phyloP scores from a whole-genome alignment of 495 filamentous ascomycete genomes.

The Hapsidospora chrysogenum region DNA sequence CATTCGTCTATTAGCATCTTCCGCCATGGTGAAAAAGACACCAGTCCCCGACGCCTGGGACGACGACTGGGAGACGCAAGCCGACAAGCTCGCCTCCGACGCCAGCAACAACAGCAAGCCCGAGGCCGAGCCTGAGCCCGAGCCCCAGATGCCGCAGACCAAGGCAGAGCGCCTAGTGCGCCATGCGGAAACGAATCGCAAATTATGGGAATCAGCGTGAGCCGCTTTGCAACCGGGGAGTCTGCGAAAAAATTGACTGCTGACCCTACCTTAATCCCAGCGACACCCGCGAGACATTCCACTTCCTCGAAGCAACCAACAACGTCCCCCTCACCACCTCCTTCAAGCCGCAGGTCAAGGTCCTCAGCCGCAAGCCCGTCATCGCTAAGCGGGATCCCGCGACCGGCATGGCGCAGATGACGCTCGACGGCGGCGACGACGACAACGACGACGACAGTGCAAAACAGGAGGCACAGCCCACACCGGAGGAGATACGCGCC shows the following conservation, averaged over 20 bases:
- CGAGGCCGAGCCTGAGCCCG: conserved; percentile 22
- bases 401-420: conserved; percentile 36
- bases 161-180: conserved; percentile 64
- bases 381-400: conserved; percentile 29
- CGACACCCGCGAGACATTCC: conserved; percentile 39
- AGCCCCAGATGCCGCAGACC: conserved; percentile 25
- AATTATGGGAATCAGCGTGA: conserved; percentile 85
- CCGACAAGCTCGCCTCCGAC: conserved; percentile 39
- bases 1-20: neutral
- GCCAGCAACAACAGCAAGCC: neutral
- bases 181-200: conserved; percentile 66
- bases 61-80: conserved; percentile 71
- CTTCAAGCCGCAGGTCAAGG: conserved; percentile 69
- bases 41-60: conserved; percentile 65
- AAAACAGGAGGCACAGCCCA: conserved; percentile 37
- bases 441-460: conserved; percentile 46
- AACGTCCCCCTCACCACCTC: conserved; percentile 54
- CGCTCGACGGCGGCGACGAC: conserved; percentile 44
- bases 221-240: conserved; percentile 12
- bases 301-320: conserved; percentile 52
- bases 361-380: conserved; percentile 68
- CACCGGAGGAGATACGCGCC: conserved; percentile 51
- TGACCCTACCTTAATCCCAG: conserved; percentile 5
- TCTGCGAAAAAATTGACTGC: neutral
- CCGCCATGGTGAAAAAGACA: neutral